These are phyloP conservation scores for Coleophoma eucalyptorum DNA, from an alignment of 2,329 filamentous ascomycete genomes.

Conservation along the genomic window DNA sequence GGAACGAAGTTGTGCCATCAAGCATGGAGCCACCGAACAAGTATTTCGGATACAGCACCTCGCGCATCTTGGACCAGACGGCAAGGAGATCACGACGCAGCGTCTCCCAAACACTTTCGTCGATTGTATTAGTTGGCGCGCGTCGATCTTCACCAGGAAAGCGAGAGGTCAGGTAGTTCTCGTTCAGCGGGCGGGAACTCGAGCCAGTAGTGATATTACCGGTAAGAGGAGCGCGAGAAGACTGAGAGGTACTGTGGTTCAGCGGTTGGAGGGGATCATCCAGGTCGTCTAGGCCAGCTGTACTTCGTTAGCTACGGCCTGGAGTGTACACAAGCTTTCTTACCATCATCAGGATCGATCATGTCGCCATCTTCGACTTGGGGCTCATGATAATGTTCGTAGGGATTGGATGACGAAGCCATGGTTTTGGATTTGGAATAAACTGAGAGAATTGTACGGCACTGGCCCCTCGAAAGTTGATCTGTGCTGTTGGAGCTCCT, in stretches of 20 bases:
- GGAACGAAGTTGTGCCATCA: conserved; percentile 48
- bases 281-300: conserved; percentile 61
- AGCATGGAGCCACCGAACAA: conserved; percentile 71
- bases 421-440: conserved; percentile 11
- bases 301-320: conserved; percentile 8
- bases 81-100: conserved; percentile 85
- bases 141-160: conserved; percentile 92
- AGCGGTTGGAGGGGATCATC: conserved; percentile 92
- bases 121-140: conserved; percentile 88
- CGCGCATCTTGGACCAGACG: conserved; percentile 97
- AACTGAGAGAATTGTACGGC: not conserved
- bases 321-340: conserved; percentile 17
- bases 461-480: no score
- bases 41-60: conserved; percentile 95
- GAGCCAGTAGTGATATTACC: conserved; percentile 68
- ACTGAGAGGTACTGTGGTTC: conserved; percentile 47
- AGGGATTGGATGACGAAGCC: conserved; percentile 36
- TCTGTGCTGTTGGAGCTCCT: no score
- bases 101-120: conserved; percentile 98
- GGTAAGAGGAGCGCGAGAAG: conserved; percentile 75
- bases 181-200: conserved; percentile 58
- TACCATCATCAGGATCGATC: conserved; percentile 78
- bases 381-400: conserved; percentile 58
- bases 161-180: conserved; percentile 80
- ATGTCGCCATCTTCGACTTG: conserved; percentile 64